Evolutionary conservation across 1,139 yeast genomes (phyloP).

Genomic region (Blastobotrys capitulatus): DNA sequence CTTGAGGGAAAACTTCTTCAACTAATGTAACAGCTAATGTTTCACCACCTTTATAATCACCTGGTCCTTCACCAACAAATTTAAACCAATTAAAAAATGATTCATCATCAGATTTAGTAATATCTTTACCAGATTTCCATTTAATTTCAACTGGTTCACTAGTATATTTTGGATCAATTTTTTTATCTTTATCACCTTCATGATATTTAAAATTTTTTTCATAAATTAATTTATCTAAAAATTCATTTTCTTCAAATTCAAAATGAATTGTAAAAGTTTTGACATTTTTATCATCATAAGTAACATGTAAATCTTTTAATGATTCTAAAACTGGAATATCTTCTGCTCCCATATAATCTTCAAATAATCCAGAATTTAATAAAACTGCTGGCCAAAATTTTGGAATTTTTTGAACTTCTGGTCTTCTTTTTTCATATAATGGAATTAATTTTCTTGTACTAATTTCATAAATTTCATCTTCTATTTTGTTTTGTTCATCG

Average conservation of each 20-base stretch:
- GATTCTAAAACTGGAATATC: conserved; percentile 31
- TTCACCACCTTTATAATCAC: conserved; percentile 32
- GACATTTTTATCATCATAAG: conserved; percentile 28
- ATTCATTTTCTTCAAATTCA: conserved; percentile 32
- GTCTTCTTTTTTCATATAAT: conserved; percentile 32
- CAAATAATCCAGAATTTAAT: conserved; percentile 28
- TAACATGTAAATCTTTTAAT: conserved; percentile 30
- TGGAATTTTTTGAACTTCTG: conserved; percentile 27
- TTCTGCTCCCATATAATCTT: conserved; percentile 31
- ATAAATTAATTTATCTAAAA: conserved; percentile 24
- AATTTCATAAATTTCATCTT: conserved; percentile 25
- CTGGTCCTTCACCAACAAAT: conserved; percentile 32
- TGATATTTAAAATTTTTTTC: conserved; percentile 27
- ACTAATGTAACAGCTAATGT: conserved; percentile 34
- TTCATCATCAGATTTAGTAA: conserved; percentile 22
- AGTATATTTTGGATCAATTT: conserved; percentile 17
- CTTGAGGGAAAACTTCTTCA: conserved; percentile 39
- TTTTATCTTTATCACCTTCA: conserved; percentile 17
- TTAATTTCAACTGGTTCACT: conserved; percentile 30
- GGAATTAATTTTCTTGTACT: conserved; percentile 31
- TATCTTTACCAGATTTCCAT: conserved; percentile 37
- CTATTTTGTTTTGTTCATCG: conserved; percentile 42
- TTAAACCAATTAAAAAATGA: conserved; percentile 37
- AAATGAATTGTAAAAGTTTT: conserved; percentile 31
- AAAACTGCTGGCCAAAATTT: conserved; percentile 38